Evolutionary conservation across 140 eudicot species (phyloP), one percentile per base, ranked within the genome.

Genomic region (Anethum foeniculum): DNA sequence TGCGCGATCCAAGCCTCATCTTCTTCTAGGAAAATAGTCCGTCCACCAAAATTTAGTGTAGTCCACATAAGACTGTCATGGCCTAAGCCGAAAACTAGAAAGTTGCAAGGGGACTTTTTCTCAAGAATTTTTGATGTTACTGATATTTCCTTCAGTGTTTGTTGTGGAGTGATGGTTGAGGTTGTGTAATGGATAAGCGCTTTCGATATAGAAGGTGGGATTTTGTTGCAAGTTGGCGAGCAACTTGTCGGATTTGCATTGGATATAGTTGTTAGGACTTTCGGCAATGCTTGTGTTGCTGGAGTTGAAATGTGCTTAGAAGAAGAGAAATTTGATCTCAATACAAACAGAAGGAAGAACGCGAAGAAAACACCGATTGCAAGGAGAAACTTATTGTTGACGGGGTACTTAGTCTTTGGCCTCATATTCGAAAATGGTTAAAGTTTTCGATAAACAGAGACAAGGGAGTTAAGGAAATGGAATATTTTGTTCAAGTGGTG

Each of bases 1-100:
- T 89, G 90, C 80, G 79, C 79, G 21, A 89, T 87, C 93, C 93
- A 89, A 2, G 89, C 79, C 80, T 85, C 82, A 47, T 89, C 93
- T 71, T 89, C 93, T 76, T 89, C 90, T 0, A 89, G 85, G 79
- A 89, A 89, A 21, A 89, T 62, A 0, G 90, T 89, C 0, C 87
- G 87, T 11, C 93, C 93, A 7, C 87, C 90, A 75, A 84, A 83
- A 82, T 89, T 89, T 1, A 89, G 86, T 49, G 90, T 77, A 60
- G 71, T 81, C 93, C 93, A 89, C 93, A 89, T 89, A 5, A 89
- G 88, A 80, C 93, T 89, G 28, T 89, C 93, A 28, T 89, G 93
- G 80, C 93, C 93, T 16, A 89, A 84, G 54, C 93, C 93, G 38
- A 89, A 89, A 7, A 89, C 86, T 13, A 89, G 84, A 78, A 89